Conservation (phyloP, 78 protist genomes). For the Planoprotostelium fungivorum region DNA sequence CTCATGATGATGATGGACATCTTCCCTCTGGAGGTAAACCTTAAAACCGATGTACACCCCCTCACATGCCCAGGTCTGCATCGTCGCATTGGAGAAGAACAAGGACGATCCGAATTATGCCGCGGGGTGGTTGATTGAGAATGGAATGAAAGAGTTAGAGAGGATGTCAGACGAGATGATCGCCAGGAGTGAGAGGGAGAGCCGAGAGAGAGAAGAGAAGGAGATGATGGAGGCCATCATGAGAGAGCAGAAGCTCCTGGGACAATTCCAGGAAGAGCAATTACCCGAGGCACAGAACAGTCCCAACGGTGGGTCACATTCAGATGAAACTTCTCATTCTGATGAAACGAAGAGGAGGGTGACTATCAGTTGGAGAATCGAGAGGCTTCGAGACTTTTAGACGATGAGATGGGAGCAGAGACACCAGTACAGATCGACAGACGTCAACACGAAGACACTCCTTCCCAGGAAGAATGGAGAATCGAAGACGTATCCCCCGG, state of each 20-base stretch:
- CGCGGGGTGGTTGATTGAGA: background rate
- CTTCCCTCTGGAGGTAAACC: slow-evolving; percentile 6
- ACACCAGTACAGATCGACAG: background rate
- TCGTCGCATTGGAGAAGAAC: slow-evolving; percentile 1
- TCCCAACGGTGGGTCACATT: background rate
- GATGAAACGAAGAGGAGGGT: background rate
- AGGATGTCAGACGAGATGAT: background rate
- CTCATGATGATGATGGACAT: slow-evolving; percentile 7
- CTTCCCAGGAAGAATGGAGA: background rate
- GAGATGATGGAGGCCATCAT: background rate
- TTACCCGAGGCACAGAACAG: background rate
- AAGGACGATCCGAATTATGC: background rate
- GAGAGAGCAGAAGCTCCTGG: background rate
- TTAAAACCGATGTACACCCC: no score
- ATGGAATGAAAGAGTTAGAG: background rate
- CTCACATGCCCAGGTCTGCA: background rate
- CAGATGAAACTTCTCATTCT: background rate
- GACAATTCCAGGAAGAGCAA: background rate
- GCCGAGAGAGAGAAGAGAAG: background rate
- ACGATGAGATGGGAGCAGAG: background rate
- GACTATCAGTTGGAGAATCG: background rate
- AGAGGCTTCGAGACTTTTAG: background rate
- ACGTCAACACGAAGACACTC: background rate
- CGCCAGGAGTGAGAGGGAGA: background rate
- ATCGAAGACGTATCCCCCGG: background rate